phyloP scores from a whole-genome alignment of 257 asterid species.

The Scutellaria barbata region DNA sequence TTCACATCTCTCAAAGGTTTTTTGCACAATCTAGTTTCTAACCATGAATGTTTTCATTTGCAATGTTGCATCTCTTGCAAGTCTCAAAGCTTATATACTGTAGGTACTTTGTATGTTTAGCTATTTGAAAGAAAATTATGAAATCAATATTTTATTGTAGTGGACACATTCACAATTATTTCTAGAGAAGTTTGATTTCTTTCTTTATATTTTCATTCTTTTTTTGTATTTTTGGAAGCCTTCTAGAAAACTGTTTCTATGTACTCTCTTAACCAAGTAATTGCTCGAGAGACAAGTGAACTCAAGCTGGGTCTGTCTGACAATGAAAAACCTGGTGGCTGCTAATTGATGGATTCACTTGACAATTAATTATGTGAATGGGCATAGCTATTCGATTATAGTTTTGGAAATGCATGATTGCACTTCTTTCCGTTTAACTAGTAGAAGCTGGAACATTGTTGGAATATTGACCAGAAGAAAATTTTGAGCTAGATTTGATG shows the following conservation, averaged over 20 bases:
- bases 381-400: neutral
- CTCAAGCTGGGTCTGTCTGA: slow-evolving; percentile 14
- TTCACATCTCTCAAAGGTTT: slow-evolving; percentile 70
- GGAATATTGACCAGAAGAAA: slow-evolving; percentile 6
- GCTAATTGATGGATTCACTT: slow-evolving; percentile 14
- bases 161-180: neutral
- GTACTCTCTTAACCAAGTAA: slow-evolving; percentile 6
- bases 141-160: neutral
- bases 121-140: neutral
- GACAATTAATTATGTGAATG: slow-evolving; percentile 2
- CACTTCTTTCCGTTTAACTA: slow-evolving; percentile 12
- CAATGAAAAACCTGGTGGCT: neutral
- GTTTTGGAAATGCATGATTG: neutral
- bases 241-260: neutral
- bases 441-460: slow-evolving; percentile 16
- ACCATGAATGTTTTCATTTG: slow-evolving; percentile 17
- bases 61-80: slow-evolving; percentile 15
- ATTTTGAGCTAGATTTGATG: slow-evolving; percentile 7
- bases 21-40: slow-evolving; percentile 27
- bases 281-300: neutral
- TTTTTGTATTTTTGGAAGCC: neutral
- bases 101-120: neutral
- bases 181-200: neutral
- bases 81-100: neutral
- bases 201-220: too few relatives aligned